Percentiles rank a stretch among this genome's conserved stretches.
phyloP scores from a whole-genome alignment of 257 asterid species.

The Solanum chiquidenum region DNA sequence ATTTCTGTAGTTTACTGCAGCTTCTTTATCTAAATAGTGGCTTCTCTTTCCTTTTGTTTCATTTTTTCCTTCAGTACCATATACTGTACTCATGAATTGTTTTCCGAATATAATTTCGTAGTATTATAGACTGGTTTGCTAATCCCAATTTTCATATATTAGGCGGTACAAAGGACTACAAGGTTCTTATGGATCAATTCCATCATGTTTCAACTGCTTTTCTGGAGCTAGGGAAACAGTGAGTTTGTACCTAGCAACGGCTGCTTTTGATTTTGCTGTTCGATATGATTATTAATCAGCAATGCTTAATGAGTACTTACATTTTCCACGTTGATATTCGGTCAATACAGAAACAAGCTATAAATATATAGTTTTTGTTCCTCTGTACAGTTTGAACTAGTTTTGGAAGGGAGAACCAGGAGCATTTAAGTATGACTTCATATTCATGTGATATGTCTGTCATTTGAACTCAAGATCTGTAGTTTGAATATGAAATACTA shows the following conservation, averaged over 20 bases:
- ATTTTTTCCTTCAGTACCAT: too few relatives aligned
- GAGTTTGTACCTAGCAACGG: conserved; percentile 3
- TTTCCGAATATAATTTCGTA: not conserved
- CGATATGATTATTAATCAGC: not conserved
- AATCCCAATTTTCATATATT: not conserved
- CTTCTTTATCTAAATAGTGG: not conserved
- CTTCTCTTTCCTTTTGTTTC: not conserved
- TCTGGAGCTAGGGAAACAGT: conserved; percentile 77
- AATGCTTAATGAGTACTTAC: not conserved
- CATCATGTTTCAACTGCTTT: conserved; percentile 81
- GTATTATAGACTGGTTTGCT: not conserved
- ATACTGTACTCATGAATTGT: not conserved
- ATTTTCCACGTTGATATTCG: not conserved
- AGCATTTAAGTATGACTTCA: not conserved
- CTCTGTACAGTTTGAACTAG: not conserved
- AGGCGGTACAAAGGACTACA: conserved; percentile 91
- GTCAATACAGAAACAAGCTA: not conserved
- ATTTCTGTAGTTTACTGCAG: not conserved
- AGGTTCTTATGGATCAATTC: conserved; percentile 89
- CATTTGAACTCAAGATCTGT: not conserved
- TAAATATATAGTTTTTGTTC: not conserved
- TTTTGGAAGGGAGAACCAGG: not conserved
- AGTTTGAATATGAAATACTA: not conserved
- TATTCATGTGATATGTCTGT: not conserved
- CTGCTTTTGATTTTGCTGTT: not conserved